Evolutionary conservation across 2,329 filamentous ascomycete genomes (phyloP).

Genomic region (Botrytis deweyae): DNA sequence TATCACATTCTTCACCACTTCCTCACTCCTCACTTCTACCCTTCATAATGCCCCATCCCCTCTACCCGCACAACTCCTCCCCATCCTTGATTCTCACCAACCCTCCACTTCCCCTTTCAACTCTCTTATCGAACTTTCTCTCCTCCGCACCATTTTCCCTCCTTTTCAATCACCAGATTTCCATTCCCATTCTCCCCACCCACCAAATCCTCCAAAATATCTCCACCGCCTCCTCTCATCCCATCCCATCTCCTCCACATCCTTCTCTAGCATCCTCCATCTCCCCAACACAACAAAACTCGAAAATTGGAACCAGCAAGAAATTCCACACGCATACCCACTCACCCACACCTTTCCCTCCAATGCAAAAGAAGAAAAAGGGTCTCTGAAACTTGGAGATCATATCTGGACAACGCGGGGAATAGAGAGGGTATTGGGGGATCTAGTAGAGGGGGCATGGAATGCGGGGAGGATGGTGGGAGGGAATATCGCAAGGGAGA

Average conservation of each 20-base stretch:
- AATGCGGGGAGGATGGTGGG: neutral
- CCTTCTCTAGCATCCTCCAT: neutral
- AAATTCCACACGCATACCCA: slow-evolving; percentile 8
- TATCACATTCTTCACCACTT: slow-evolving; percentile 2
- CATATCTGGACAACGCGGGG: slow-evolving; percentile 2
- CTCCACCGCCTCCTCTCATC: slow-evolving; percentile 4
- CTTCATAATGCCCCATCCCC: neutral
- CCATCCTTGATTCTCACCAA: neutral
- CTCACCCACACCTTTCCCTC: neutral
- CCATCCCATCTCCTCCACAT: neutral
- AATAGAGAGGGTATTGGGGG: neutral
- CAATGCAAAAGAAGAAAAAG: neutral
- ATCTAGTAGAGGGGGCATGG: neutral
- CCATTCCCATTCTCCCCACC: neutral
- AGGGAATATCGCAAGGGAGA: neutral
- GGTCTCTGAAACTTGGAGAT: neutral
- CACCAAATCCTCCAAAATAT: neutral
- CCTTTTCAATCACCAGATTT: neutral
- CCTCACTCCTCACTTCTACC: neutral
- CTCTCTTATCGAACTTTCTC: slow-evolving; percentile 1
- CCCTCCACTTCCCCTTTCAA: neutral
- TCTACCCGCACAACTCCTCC: slow-evolving; percentile 5
- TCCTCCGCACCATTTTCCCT: neutral
- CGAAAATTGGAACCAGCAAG: neutral
- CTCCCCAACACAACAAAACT: neutral